Base-by-base conservation (phyloP, 768 basidiomycete species). In the Tubosaeta brunneosetosa region DNA sequence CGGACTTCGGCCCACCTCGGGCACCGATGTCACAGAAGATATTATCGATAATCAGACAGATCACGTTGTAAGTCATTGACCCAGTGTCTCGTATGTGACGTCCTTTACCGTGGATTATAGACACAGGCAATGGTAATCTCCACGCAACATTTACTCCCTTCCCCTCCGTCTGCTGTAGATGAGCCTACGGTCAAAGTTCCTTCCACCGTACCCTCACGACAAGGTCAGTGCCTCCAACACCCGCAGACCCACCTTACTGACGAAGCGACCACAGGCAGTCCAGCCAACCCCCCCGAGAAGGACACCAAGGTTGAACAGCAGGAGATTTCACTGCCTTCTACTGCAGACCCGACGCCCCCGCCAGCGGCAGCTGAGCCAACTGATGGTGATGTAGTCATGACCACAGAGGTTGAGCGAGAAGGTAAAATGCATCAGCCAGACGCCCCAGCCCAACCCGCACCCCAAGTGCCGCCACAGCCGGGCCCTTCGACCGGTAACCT, bases 91-190 rank as follows among this genome's bases (percentile, higher is more conserved):
- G 16, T 52, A 19, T 56, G 38, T 40, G 6, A 34, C 16, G 36
- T 7, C 47, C 42, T 38, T 59, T 44, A 56, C n/a, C 53, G 34
- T 43, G 17, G n/a, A 37, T 27, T 42, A 48, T 33, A 94, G 91
- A 93, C 93, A 6, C 81, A 84, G 59, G 91, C 92, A 1, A 97
- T 97, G 93, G 78, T 86, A 10, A 90, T 91, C 51, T 91, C 91
- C 10, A 94, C 92, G 2, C 83, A 88, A 58, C 91, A 94, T 69
- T 74, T 95, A 12, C 69, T 77, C 36, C 77, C 79, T 6, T 61
- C 71, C 22, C 71, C 78, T 3, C 59, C 71, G n/a, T 63, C 61
- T 41, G 57, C 60, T 9, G 47, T 53, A 11, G 71, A 71, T 31
- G 65, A 64, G 38, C 54, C 62, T 11, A 31, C 57, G 6, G 59